Evolutionary conservation across 495 filamentous ascomycete genomes (phyloP), one percentile per base, ranked within the genome.

Genomic region (Aspergillus carlsbadensis): DNA sequence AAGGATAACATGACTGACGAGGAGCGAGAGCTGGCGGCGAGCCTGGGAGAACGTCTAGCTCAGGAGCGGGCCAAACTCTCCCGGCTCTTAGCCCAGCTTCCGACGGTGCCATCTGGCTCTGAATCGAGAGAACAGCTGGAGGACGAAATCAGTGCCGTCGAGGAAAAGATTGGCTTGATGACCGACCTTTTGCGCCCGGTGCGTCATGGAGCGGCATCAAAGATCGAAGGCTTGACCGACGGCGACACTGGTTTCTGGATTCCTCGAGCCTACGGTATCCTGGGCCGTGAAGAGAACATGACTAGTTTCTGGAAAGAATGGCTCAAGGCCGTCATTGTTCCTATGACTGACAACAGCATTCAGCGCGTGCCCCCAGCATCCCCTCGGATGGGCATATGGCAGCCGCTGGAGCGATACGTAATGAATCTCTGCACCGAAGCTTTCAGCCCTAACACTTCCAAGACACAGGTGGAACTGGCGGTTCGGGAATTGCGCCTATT

Each of bases 221-320:
- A 96, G 72, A 98, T 98, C 54, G 94, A 98, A 69, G 94, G 94
- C 48, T 75, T 98, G 52, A 98, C 94, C 1, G 89, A 96, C 64
- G 92, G 93, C 15, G 94, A 97, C 63, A 97, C 92, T 36, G 94
- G 94, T 6, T 87, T 98, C 52, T 98, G 94, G 94, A 92, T 92
- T 42, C 94, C 94, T 52, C 83, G 94, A 55, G 90, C 93, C 6
- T 98, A 93, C 67, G 94, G 94, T 48, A 87, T 98, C 52, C 81
- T 98, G 54, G 94, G 94, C 33, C 84, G 91, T 52, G 93, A 98
- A 67, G 77, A 77, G 24, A 87, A 82, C 51, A 81, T 94, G 77
- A 90, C 92, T 45, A 87, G 84, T 50, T 98, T 98, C 75, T 98
- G 94, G 94, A 98, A 98, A 70, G 94, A 98, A 67, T 98, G 94